Conservation (phyloP, 805 yeast genomes). For the Wickerhamomyces chaumierensis region DNA sequence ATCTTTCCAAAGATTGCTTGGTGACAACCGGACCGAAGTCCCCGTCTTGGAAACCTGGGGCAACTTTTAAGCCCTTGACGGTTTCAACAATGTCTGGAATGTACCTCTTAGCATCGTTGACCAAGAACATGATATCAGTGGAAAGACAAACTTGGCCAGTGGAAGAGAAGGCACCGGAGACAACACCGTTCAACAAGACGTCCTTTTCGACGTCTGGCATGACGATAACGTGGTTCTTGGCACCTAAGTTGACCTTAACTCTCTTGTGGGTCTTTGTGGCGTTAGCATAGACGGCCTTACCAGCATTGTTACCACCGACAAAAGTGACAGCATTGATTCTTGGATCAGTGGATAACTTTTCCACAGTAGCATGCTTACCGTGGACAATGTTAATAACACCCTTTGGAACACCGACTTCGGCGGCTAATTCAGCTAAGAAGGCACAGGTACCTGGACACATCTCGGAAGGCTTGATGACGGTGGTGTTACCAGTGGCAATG, state of each 20-base stretch:
- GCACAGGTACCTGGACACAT: conserved; percentile 76
- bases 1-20: conserved; percentile 42
- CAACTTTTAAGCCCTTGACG: conserved; percentile 46
- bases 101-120: conserved; percentile 55
- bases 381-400: conserved; percentile 66
- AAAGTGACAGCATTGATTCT: conserved; percentile 68
- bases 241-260: conserved; percentile 71
- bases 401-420: conserved; percentile 65
- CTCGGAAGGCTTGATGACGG: conserved; percentile 61
- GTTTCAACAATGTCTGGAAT: conserved; percentile 44
- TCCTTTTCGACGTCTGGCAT: conserved; percentile 62
- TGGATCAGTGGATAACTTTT: conserved; percentile 59
- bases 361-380: conserved; percentile 64
- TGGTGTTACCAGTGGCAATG: conserved; percentile 65
- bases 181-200: conserved; percentile 52
- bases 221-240: conserved; percentile 67
- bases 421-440: conserved; percentile 59
- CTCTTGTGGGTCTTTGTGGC: conserved; percentile 63
- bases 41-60: conserved; percentile 55
- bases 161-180: conserved; percentile 74
- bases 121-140: conserved; percentile 60
- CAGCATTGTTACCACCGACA: conserved; percentile 74
- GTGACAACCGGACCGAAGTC: conserved; percentile 69
- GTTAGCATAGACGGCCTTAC: conserved; percentile 56
- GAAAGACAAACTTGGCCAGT: conserved; percentile 85